Conservation (phyloP, 1,284 basidiomycete genomes). For the Marasmius fiardii region DNA sequence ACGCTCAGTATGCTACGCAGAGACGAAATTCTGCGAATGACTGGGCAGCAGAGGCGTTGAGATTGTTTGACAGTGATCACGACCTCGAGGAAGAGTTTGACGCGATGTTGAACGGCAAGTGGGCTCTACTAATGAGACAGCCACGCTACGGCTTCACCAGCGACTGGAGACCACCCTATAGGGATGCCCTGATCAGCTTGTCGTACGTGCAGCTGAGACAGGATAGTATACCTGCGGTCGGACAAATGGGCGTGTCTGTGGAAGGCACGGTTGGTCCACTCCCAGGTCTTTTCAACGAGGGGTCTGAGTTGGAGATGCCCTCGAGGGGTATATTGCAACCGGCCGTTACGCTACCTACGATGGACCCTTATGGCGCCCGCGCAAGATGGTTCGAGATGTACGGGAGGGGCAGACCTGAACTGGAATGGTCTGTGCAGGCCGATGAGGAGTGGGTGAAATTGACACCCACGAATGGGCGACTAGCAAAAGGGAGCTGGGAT, state of each 20-base stretch:
- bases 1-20: conserved; percentile 6
- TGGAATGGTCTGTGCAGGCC: background rate
- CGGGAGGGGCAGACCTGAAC: background rate
- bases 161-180: background rate
- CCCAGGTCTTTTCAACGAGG: conserved; percentile 6
- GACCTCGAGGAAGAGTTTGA: conserved; percentile 9
- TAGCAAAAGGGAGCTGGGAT: conserved; percentile 3
- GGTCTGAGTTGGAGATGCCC: conserved; percentile 5
- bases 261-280: conserved; percentile 2
- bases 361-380: conserved; percentile 1
- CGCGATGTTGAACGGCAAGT: conserved; percentile 6
- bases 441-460: conserved; percentile 7
- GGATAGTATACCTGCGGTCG: conserved; percentile 6
- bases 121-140: conserved; percentile 9
- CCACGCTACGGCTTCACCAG: conserved; percentile 5
- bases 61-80: conserved; percentile 9
- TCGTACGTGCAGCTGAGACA: conserved; percentile 10
- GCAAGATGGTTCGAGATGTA: conserved; percentile 9
- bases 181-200: conserved; percentile 9
- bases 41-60: conserved; percentile 1
- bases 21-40: conserved; percentile 10
- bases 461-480: background rate
- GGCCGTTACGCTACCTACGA: background rate
- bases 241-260: conserved; percentile 9
- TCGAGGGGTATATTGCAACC: background rate